These are phyloP conservation scores for Emergomyces africanus DNA, from an alignment of 2,329 filamentous ascomycete species.

Conservation along the genomic window DNA sequence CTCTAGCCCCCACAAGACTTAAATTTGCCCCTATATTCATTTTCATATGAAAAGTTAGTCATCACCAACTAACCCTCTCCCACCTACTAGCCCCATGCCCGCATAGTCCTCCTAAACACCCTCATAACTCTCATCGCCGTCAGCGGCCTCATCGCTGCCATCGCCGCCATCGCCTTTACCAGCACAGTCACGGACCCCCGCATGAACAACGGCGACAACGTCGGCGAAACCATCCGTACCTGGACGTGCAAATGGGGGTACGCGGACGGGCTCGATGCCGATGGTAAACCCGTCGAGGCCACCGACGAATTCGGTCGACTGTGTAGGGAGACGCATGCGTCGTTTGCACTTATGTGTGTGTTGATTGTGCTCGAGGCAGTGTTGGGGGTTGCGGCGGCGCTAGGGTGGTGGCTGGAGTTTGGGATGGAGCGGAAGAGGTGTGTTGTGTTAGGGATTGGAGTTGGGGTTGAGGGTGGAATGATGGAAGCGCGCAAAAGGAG, in stretches of 20 bases:
- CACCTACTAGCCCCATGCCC: slow-evolving; percentile 21
- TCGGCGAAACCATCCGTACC: slow-evolving; percentile 26
- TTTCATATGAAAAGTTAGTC: not conserved
- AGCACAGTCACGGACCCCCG: slow-evolving; percentile 18
- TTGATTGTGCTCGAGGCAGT: slow-evolving; percentile 23
- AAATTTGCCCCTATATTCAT: not conserved
- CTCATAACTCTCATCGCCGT: slow-evolving; percentile 22
- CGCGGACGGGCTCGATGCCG: slow-evolving; percentile 6
- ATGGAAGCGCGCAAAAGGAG: not conserved
- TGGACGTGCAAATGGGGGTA: slow-evolving; percentile 32
- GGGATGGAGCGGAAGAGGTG: slow-evolving; percentile 18
- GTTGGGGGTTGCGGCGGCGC: slow-evolving; percentile 20
- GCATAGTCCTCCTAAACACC: slow-evolving; percentile 23
- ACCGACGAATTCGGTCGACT: slow-evolving; percentile 27
- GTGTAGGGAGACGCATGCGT: slow-evolving; percentile 25
- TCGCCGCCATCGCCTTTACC: slow-evolving; percentile 21
- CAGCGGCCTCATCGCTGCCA: slow-evolving; percentile 24
- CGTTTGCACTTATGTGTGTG: slow-evolving; percentile 23
- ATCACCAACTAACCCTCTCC: not conserved
- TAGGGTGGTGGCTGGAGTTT: slow-evolving; percentile 21
- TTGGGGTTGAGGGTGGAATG: not conserved
- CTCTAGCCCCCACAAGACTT: not conserved
- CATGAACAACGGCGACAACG: slow-evolving; percentile 17
- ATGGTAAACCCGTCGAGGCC: slow-evolving; percentile 11
- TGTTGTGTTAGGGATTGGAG: slow-evolving; percentile 6